These are phyloP conservation scores for Aspergillus floridensis DNA, from an alignment of 2,329 filamentous ascomycete genomes.

Conservation along the genomic window DNA sequence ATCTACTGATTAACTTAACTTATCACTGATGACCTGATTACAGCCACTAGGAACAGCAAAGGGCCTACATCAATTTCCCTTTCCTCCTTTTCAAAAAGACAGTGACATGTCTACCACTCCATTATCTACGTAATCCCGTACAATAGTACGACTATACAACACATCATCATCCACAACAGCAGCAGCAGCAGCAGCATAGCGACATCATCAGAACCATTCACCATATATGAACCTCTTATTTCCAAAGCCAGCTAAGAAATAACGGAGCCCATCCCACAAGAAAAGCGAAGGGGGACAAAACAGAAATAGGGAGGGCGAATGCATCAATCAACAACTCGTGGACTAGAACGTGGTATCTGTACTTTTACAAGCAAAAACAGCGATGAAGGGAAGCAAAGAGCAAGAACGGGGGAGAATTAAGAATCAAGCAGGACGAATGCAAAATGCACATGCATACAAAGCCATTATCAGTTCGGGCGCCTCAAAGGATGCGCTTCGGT, in stretches of 20 bases:
- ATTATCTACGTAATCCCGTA: not conserved
- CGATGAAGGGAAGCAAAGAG: not conserved
- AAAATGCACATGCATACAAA: conserved; percentile 9
- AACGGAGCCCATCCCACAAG: conserved; percentile 1
- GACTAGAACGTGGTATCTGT: conserved; percentile 6
- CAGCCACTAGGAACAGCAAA: too few species aligned
- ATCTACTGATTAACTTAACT: too few species aligned
- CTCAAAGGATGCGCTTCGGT: conserved; percentile 43
- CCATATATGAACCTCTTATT: conserved; percentile 7
- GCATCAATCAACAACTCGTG: conserved; percentile 7
- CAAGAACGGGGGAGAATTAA: not conserved
- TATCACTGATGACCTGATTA: too few species aligned
- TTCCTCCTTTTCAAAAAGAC: too few species aligned
- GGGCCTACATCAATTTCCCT: too few species aligned
- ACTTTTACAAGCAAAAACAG: conserved; percentile 5
- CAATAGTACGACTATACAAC: not conserved
- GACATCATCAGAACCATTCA: not conserved
- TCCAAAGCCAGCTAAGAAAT: conserved; percentile 8
- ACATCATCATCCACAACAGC: not conserved
- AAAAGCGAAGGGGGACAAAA: not conserved
- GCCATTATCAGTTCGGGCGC: conserved; percentile 28
- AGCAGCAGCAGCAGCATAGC: not conserved
- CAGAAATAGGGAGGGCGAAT: not conserved
- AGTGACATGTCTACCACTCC: not conserved
- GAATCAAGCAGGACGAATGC: conserved; percentile 4